Conservation (phyloP, 2,329 filamentous ascomycete genomes). For the Monosporascus ibericus region DNA sequence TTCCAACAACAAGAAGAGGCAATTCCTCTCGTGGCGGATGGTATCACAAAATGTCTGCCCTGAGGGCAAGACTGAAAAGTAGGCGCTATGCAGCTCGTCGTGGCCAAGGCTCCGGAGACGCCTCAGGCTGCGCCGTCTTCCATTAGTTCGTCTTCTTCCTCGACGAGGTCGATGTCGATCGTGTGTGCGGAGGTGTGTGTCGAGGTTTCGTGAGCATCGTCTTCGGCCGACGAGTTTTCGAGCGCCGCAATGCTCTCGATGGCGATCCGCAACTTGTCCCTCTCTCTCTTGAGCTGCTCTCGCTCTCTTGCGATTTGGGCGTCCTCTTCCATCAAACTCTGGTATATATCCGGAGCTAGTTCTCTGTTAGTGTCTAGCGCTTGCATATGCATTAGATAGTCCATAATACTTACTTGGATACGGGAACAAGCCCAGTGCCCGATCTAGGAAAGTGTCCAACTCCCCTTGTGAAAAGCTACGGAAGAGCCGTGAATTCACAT, state of each 20-base stretch:
- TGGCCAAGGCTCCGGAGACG: no score
- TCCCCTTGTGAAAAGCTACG: constrained; percentile 16
- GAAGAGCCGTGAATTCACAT: constrained; percentile 23
- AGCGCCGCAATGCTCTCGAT: constrained; percentile 39
- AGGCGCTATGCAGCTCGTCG: no score
- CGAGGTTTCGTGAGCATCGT: not conserved
- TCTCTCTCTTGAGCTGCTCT: constrained; percentile 35
- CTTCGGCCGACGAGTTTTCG: constrained; percentile 25
- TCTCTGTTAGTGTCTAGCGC: constrained; percentile 4
- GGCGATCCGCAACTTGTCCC: constrained; percentile 40
- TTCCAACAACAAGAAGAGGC: no score
- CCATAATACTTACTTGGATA: constrained; percentile 18
- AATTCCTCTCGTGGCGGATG: no score
- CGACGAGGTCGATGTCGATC: not conserved
- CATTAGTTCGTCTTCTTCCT: not conserved
- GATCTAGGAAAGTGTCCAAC: constrained; percentile 21
- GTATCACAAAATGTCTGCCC: no score
- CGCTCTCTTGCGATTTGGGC: constrained; percentile 34
- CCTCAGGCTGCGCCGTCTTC: not conserved
- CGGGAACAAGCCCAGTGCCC: constrained; percentile 18
- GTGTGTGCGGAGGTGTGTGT: not conserved
- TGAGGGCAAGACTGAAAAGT: no score
- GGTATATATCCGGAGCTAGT: constrained; percentile 25
- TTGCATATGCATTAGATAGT: constrained; percentile 13
- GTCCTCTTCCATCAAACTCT: constrained; percentile 44